A percentile compares a stretch with the other conserved stretches of the same genome.
phyloP scores from a whole-genome alignment of 768 basidiomycete genomes.

The Leccinum longicurvipes region DNA sequence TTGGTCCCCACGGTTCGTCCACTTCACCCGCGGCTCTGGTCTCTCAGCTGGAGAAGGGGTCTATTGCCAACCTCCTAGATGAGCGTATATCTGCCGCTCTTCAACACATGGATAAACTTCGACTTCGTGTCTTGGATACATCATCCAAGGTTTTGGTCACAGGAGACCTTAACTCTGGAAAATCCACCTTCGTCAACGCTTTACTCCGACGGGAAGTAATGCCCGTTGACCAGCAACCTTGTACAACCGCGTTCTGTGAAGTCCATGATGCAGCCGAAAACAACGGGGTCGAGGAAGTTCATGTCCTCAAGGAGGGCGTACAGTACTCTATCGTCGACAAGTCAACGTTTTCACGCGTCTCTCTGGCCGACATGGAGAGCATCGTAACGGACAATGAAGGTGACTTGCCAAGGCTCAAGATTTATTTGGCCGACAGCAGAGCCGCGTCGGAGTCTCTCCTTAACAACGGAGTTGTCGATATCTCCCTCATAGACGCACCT shows the following conservation, averaged over 20 bases:
- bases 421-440: slow-evolving; percentile 84
- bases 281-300: slow-evolving; percentile 77
- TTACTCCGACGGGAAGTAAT: slow-evolving; percentile 86
- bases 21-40: slow-evolving; percentile 71
- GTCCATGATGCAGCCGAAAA: slow-evolving; percentile 90
- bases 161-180: slow-evolving; percentile 97
- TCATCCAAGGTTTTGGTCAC: slow-evolving; percentile 97
- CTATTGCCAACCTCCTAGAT: slow-evolving; percentile 88
- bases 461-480: slow-evolving; percentile 94
- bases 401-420: slow-evolving; percentile 71
- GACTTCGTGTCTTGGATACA: slow-evolving; percentile 82
- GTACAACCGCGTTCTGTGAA: slow-evolving; percentile 96
- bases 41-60: slow-evolving; percentile 87
- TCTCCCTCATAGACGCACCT: slow-evolving; percentile 97
- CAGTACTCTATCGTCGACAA: slow-evolving; percentile 69
- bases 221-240: slow-evolving; percentile 97
- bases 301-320: slow-evolving; percentile 67
- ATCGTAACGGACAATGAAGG: slow-evolving; percentile 61
- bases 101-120: slow-evolving; percentile 80
- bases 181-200: slow-evolving; percentile 97
- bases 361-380: slow-evolving; percentile 69
- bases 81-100: slow-evolving; percentile 74
- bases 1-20: slow-evolving; percentile 68
- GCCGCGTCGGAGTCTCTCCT: slow-evolving; percentile 79
- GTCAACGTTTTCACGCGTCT: slow-evolving; percentile 69